phyloP scores from a whole-genome alignment of 768 basidiomycete genomes.

The Suillus luteus region DNA sequence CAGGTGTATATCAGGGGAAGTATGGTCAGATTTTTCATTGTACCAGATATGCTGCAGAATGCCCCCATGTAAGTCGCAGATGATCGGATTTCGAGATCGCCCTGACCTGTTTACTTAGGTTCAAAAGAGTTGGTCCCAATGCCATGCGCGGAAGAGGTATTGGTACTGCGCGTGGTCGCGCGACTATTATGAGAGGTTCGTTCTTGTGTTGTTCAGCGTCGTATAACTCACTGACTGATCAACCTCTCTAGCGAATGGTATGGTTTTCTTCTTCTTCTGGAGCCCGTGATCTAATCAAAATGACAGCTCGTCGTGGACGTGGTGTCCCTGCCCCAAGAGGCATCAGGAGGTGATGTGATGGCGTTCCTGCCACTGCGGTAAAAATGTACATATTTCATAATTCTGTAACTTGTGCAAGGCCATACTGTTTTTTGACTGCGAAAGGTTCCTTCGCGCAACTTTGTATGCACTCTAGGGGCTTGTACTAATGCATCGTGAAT shows the following conservation, averaged over 20 bases:
- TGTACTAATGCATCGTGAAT: not conserved
- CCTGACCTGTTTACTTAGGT: conserved; percentile 55
- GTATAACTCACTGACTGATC: conserved; percentile 22
- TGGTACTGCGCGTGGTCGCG: conserved; percentile 97
- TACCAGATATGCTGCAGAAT: conserved; percentile 98
- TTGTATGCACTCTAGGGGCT: not conserved
- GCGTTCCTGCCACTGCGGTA: not conserved
- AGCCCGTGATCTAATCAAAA: conserved; percentile 20
- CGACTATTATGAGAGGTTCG: conserved; percentile 97
- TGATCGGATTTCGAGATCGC: conserved; percentile 10
- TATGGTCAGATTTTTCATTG: conserved; percentile 98
- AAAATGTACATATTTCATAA: conserved; percentile 19
- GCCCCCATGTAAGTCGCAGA: conserved; percentile 84
- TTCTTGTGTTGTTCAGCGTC: conserved; percentile 16
- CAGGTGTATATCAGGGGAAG: conserved; percentile 99
- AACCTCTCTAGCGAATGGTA: conserved; percentile 70
- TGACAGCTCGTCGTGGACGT: conserved; percentile 81
- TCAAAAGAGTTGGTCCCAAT: conserved; percentile 97
- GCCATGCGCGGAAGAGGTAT: conserved; percentile 99
- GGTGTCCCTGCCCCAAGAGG: conserved; percentile 77
- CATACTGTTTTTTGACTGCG: not conserved
- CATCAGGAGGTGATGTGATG: conserved; percentile 66
- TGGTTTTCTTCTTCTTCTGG: conserved; percentile 20
- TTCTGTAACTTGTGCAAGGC: conserved; percentile 7
- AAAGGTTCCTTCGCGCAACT: not conserved